Base-by-base conservation (phyloP, 192 early-diverging fungal genomes). In the Gryganskiella cystojenkinii region DNA sequence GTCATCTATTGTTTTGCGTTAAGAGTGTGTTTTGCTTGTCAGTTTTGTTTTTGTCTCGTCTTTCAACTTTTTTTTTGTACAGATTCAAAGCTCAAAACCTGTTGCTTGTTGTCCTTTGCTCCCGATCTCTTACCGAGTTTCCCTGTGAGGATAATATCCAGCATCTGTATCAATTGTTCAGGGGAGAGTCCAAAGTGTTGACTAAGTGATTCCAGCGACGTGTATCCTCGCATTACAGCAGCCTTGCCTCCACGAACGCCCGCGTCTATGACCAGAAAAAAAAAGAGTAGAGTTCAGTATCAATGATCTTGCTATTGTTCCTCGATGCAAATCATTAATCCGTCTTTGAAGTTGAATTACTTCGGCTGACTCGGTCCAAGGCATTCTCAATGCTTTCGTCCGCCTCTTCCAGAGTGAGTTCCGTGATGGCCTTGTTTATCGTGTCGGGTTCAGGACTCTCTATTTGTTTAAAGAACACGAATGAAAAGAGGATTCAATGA, bases 61-160 rank as follows among this genome's bases (percentile, higher is more conserved):
- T n/a, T n/a, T n/a, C n/a, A n/a, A n/a, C n/a, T n/a, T n/a, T n/a
- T n/a, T n/a, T n/a, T n/a, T n/a, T n/a, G n/a, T n/a, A n/a, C n/a
- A n/a, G n/a, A n/a, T n/a, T n/a, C n/a, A n/a, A n/a, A n/a, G n/a
- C n/a, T n/a, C n/a, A n/a, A n/a, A n/a, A n/a, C n/a, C n/a, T n/a
- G n/a, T n/a, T n/a, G n/a, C n/a, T n/a, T n/a, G n/a, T n/a, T n/a
- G n/a, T n/a, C n/a, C n/a, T n/a, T n/a, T n/a, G n/a, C n/a, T n/a
- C n/a, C n/a, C n/a, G n/a, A n/a, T n/a, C n/a, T 15, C 70, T 27
- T 62, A 83, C 82, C 82, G 35, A 68, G 25, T 43, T 80, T 76
- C 25, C 53, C 68, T n/a, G 22, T 25, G 14, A 83, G 10, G 19
- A 83, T 50, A n/a, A 80, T 35, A 46, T 81, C 68, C n/a, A 83